phyloP scores from a whole-genome alignment of 2,329 filamentous ascomycete genomes.

The Hymenoscyphus albidus region DNA sequence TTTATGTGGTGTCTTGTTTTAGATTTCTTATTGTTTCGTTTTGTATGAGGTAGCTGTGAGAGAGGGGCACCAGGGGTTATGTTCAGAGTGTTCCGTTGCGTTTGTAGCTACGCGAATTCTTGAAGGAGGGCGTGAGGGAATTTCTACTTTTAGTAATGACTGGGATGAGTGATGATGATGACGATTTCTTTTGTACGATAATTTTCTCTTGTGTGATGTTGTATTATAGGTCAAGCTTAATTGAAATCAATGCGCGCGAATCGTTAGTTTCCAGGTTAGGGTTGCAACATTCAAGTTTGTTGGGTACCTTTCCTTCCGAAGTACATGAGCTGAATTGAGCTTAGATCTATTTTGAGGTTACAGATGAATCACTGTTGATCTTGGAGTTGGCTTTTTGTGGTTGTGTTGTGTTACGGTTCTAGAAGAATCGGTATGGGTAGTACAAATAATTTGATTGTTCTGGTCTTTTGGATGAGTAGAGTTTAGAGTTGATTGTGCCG shows the following conservation, averaged over 20 bases:
- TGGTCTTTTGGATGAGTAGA: no score
- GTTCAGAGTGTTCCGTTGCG: no score
- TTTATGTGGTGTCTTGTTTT: background rate
- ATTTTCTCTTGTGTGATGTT: background rate
- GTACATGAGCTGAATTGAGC: background rate
- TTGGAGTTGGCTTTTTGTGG: background rate
- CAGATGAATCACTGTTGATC: background rate
- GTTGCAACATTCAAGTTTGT: background rate
- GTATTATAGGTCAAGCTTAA: conserved; percentile 7
- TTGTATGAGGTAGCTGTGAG: background rate
- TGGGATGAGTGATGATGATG: background rate
- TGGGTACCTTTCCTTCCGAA: background rate
- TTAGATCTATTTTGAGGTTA: background rate
- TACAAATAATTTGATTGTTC: no score
- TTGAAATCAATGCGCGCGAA: background rate
- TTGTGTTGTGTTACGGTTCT: background rate
- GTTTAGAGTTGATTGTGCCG: no score
- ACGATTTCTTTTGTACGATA: background rate
- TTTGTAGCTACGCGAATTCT: background rate
- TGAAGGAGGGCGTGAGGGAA: background rate
- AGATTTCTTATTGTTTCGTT: background rate
- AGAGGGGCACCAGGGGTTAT: background rate
- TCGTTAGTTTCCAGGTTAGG: background rate
- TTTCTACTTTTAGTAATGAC: conserved; percentile 2
- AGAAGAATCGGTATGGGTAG: background rate